These are phyloP conservation scores for Crithidia mellificae DNA, from an alignment of 208 protist genomes.

Conservation along the genomic window DNA sequence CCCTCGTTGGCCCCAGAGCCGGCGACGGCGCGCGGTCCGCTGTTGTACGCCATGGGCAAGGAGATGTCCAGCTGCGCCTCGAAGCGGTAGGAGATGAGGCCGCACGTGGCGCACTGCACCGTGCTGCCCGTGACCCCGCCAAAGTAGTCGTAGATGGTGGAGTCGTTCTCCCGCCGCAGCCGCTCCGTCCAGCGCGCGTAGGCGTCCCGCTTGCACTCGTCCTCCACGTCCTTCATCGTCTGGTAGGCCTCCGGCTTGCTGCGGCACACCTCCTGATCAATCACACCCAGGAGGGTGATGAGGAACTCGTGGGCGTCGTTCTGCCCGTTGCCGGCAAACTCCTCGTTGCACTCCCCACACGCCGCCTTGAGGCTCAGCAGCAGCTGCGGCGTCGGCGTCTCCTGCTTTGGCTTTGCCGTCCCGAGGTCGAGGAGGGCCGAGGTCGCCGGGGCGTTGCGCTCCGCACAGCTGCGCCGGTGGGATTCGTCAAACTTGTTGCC, in stretches of 20 bases:
- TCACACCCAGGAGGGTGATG: constrained; percentile 75
- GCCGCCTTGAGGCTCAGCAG: constrained; percentile 64
- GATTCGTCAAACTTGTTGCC: neutral
- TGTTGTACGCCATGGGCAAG: constrained; percentile 51
- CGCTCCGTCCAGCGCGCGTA: constrained; percentile 58
- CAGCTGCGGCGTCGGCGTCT: constrained; percentile 27
- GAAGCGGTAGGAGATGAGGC: constrained; percentile 60
- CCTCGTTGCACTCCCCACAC: constrained; percentile 63
- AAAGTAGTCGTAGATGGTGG: constrained; percentile 82
- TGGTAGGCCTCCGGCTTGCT: constrained; percentile 44
- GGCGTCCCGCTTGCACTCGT: constrained; percentile 55
- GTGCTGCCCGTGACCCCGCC: constrained; percentile 63
- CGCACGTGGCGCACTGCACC: constrained; percentile 56
- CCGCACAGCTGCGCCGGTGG: constrained; percentile 23
- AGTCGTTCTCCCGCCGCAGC: constrained; percentile 53
- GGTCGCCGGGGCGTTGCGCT: constrained; percentile 36
- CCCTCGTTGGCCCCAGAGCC: neutral
- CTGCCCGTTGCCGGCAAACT: constrained; percentile 79
- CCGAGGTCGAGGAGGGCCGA: constrained; percentile 52
- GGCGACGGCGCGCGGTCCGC: constrained; percentile 5
- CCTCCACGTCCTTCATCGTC: constrained; percentile 56
- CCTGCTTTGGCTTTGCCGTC: constrained; percentile 5
- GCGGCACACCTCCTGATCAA: constrained; percentile 88
- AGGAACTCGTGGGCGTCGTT: constrained; percentile 93
- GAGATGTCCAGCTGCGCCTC: constrained; percentile 81